phyloP scores from a whole-genome alignment of 148 eudicot genomes.

The Rhododendron ovatum region DNA sequence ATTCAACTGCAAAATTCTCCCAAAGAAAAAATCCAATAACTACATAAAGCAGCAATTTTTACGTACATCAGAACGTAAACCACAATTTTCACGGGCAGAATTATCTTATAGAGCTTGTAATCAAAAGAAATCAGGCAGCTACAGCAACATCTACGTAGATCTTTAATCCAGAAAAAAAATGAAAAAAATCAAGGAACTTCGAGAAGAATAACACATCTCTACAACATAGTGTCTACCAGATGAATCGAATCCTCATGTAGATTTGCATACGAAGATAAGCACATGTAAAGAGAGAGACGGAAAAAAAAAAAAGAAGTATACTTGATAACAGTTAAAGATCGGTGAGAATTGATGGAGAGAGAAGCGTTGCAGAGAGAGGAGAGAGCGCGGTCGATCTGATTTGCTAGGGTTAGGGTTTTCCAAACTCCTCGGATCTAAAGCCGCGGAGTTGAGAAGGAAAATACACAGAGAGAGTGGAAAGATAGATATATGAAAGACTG shows the following conservation, averaged over 20 bases:
- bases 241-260: neutral
- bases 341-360: neutral
- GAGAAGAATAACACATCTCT: neutral
- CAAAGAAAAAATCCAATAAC: neutral
- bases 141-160: neutral
- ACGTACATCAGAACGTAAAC: neutral
- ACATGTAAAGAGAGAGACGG: neutral
- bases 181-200: neutral
- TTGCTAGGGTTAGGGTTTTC: conserved; percentile 12
- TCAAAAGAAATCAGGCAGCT: neutral
- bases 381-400: neutral
- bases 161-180: neutral
- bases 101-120: neutral
- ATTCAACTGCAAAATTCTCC: neutral
- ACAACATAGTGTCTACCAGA: neutral
- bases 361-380: neutral
- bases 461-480: neutral
- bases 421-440: conserved; percentile 30
- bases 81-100: neutral
- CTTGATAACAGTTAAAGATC: neutral
- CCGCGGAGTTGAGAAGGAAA: conserved; percentile 10
- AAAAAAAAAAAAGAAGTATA: neutral
- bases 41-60: too few species aligned
- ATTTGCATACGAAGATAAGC: neutral
- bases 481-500: neutral